Conservation (phyloP, 371 early-diverging fungal species). For the Apophysomyces ossiformis region DNA sequence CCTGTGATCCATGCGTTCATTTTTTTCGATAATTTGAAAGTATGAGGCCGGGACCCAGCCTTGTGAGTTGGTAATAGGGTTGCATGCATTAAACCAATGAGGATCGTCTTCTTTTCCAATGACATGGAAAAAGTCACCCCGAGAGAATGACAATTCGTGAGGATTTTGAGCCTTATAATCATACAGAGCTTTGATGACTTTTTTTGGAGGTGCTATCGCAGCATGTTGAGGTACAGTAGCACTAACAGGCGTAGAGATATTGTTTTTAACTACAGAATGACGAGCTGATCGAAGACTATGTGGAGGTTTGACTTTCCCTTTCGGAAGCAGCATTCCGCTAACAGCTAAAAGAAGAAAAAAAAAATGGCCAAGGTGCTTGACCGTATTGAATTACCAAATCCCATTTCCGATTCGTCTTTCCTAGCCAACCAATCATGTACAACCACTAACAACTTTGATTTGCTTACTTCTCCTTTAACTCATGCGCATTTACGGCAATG, state of each 20-base stretch:
- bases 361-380: background rate
- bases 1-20: constrained; percentile 27
- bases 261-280: constrained; percentile 38
- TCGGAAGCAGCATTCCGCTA: constrained; percentile 35
- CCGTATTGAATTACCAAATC: constrained; percentile 1
- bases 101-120: constrained; percentile 76
- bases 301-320: constrained; percentile 42
- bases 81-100: constrained; percentile 84
- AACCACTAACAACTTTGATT: constrained; percentile 11
- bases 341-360: constrained; percentile 8
- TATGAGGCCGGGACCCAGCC: constrained; percentile 83
- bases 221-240: constrained; percentile 23
- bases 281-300: constrained; percentile 39
- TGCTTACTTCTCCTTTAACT: background rate
- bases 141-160: constrained; percentile 78
- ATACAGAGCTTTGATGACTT: constrained; percentile 82
- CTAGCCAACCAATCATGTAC: constrained; percentile 5
- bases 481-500: background rate
- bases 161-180: constrained; percentile 69
- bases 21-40: constrained; percentile 79
- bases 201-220: constrained; percentile 64
- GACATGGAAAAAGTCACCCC: constrained; percentile 93
- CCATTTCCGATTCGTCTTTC: constrained; percentile 5
- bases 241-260: constrained; percentile 49
- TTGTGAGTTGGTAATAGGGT: constrained; percentile 77